A percentile compares a stretch with the other conserved stretches of the same genome.
These are phyloP conservation scores for Polytolypa hystricis DNA, from an alignment of 2,329 filamentous ascomycete genomes.

Conservation along the genomic window DNA sequence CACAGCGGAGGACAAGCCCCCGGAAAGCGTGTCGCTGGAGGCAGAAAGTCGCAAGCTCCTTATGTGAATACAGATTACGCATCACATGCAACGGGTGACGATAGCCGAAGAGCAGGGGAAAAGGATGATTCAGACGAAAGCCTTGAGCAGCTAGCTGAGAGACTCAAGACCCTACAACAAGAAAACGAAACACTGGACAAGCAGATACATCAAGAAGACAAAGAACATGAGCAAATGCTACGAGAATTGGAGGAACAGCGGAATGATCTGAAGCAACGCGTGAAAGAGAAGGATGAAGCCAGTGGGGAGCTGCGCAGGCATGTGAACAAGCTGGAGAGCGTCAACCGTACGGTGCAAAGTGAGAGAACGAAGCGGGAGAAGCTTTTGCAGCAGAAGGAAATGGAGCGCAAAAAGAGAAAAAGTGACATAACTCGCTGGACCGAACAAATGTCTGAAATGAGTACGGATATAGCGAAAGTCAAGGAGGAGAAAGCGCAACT, in stretches of 20 bases:
- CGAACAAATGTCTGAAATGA: conserved; percentile 42
- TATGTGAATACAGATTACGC: conserved; percentile 42
- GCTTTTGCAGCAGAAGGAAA: conserved; percentile 48
- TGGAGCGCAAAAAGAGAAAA: conserved; percentile 49
- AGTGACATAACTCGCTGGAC: conserved; percentile 50
- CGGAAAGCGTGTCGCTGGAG: conserved; percentile 56
- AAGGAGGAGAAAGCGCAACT: conserved; percentile 33
- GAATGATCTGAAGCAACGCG: conserved; percentile 61
- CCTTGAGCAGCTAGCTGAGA: conserved; percentile 67
- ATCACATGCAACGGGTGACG: conserved; percentile 31
- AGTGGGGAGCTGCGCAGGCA: conserved; percentile 75
- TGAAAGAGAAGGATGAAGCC: conserved; percentile 84
- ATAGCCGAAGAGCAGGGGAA: conserved; percentile 22
- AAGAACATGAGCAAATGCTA: conserved; percentile 55
- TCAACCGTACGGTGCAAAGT: conserved; percentile 70
- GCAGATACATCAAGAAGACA: conserved; percentile 56
- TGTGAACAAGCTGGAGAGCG: conserved; percentile 65
- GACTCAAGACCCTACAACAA: conserved; percentile 65
- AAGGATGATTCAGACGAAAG: conserved; percentile 52
- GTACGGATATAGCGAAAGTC: conserved; percentile 35
- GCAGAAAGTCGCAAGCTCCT: conserved; percentile 59
- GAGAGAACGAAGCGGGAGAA: conserved; percentile 68
- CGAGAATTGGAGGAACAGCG: conserved; percentile 64
- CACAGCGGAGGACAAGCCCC: conserved; percentile 44
- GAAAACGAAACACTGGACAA: conserved; percentile 72